phyloP scores from a whole-genome alignment of 2,329 filamentous ascomycete species.

The Colletotrichum endophyticum region DNA sequence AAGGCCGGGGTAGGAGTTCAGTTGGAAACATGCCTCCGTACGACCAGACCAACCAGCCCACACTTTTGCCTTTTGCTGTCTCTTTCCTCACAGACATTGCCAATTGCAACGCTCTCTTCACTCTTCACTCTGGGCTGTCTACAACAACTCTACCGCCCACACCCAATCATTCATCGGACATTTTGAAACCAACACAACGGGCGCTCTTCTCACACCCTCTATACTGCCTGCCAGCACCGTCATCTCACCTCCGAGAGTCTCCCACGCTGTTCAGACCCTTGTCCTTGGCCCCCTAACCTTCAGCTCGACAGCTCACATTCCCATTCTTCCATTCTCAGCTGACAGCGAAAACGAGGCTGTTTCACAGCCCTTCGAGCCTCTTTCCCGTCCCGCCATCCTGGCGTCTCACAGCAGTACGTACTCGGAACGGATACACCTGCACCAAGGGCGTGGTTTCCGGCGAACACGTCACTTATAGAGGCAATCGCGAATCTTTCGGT shows the following conservation, averaged over 20 bases:
- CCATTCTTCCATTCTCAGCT: not conserved
- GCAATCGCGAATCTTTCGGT: not conserved
- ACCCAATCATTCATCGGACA: not conserved
- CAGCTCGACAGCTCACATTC: not conserved
- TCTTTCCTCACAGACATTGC: not conserved
- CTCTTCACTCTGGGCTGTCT: not conserved
- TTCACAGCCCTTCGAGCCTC: not conserved
- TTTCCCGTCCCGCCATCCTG: not conserved
- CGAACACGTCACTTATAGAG: not conserved
- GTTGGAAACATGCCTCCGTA: not conserved
- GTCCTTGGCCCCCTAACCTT: not conserved
- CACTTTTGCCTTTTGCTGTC: not conserved
- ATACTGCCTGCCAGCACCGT: not conserved
- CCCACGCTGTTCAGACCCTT: not conserved
- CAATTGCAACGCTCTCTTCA: not conserved
- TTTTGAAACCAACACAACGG: not conserved
- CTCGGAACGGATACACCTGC: not conserved
- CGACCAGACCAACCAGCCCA: not conserved
- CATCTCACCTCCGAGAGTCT: constrained; percentile 1
- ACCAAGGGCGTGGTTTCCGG: not conserved
- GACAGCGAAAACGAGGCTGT: constrained; percentile 17
- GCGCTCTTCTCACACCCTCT: not conserved
- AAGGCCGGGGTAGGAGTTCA: constrained; percentile 4
- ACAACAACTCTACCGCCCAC: not conserved
- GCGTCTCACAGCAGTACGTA: not conserved